These are phyloP conservation scores for Ustilago shanxiensis DNA, from an alignment of 1,284 basidiomycete genomes.

Conservation along the genomic window DNA sequence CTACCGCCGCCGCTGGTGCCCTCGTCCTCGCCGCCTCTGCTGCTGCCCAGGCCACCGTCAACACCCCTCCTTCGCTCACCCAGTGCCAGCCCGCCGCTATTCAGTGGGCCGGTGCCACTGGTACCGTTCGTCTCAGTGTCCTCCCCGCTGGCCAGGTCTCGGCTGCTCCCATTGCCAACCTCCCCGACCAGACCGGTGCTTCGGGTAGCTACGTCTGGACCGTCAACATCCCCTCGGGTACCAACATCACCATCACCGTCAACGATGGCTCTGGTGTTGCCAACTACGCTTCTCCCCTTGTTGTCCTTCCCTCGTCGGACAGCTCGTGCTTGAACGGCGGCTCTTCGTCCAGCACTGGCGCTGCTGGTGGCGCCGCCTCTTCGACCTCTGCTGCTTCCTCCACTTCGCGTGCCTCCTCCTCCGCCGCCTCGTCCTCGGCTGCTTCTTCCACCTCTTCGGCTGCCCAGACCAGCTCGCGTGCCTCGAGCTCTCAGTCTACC, in stretches of 20 bases:
- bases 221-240: slow-evolving; percentile 66
- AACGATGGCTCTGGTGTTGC: slow-evolving; percentile 59
- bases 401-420: slow-evolving; percentile 24
- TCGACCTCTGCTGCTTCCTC: slow-evolving; percentile 15
- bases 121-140: slow-evolving; percentile 41
- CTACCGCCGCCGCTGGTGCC: slow-evolving; percentile 49
- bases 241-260: slow-evolving; percentile 65
- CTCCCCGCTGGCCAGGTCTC: slow-evolving; percentile 49
- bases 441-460: background rate
- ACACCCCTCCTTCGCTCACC: slow-evolving; percentile 49
- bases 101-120: slow-evolving; percentile 39
- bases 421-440: slow-evolving; percentile 9
- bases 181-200: slow-evolving; percentile 55
- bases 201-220: slow-evolving; percentile 62
- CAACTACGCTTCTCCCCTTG: slow-evolving; percentile 51
- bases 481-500: slow-evolving; percentile 16
- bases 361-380: slow-evolving; percentile 11
- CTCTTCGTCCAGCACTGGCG: slow-evolving; percentile 15
- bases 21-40: slow-evolving; percentile 48
- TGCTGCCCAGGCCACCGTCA: slow-evolving; percentile 37
- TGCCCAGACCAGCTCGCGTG: slow-evolving; percentile 7
- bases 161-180: slow-evolving; percentile 49
- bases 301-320: slow-evolving; percentile 37
- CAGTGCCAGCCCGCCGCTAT: slow-evolving; percentile 47
- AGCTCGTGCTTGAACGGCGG: slow-evolving; percentile 44